phyloP scores from a whole-genome alignment of 164 flowering plant species.

The Magnolia officinalis region DNA sequence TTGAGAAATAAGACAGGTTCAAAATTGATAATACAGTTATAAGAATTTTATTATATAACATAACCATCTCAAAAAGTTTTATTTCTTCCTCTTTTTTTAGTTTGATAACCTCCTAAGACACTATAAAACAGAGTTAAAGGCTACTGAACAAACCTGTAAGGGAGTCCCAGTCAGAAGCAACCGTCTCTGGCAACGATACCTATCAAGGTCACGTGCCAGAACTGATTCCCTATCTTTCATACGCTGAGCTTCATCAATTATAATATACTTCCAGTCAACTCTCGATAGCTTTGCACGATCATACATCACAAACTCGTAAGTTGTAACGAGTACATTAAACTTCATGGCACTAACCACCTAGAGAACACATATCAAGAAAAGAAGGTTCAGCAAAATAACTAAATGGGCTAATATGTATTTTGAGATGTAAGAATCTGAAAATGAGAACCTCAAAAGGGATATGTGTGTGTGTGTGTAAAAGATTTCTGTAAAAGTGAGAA shows the following conservation, averaged over 20 bases:
- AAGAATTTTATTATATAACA: too few relatives aligned
- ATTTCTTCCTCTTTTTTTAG: too few relatives aligned
- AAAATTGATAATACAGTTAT: too few relatives aligned
- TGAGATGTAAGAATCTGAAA: neutral
- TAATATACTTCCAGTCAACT: constrained; percentile 96
- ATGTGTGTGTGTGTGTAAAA: too few relatives aligned
- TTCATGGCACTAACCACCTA: constrained; percentile 96
- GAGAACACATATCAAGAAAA: constrained; percentile 9
- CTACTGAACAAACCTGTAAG: constrained; percentile 58
- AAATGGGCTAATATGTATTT: neutral
- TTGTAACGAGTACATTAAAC: constrained; percentile 96
- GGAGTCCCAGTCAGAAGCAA: constrained; percentile 97
- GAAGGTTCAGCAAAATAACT: constrained; percentile 7
- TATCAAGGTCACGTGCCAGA: constrained; percentile 96
- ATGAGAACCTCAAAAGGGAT: neutral
- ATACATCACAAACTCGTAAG: constrained; percentile 96
- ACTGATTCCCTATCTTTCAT: constrained; percentile 99
- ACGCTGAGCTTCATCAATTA: constrained; percentile 99
- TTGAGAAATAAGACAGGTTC: too few relatives aligned
- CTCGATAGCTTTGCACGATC: constrained; percentile 94
- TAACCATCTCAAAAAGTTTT: too few relatives aligned
- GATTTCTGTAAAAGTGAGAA: too few relatives aligned
- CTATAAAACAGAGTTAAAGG: too few relatives aligned
- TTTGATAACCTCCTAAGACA: too few relatives aligned
- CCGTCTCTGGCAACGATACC: constrained; percentile 94